Base-by-base conservation (phyloP, 305 asterid genomes). In the Caryopteris hybrid region DNA sequence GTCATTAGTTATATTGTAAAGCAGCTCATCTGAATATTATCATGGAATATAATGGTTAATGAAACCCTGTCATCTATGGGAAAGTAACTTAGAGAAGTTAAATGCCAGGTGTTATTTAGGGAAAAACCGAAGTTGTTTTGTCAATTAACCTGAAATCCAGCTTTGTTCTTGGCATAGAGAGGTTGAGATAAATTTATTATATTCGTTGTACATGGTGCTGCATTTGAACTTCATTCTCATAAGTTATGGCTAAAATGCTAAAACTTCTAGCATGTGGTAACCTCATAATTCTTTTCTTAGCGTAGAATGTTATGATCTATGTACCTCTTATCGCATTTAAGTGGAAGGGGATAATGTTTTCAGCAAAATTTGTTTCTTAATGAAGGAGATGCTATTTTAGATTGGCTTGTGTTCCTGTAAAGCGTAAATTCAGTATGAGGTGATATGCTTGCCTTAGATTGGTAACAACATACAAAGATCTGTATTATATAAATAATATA, bases 401-500 rank as follows among this genome's bases (percentile, higher is more conserved):
- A 10, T 0, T 50, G 31, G 48, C 31, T 53, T 25, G 8, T 56
- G 18, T 39, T 61, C 36, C 14, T 56, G 46, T 48, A 43, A 14
- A 14, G 45, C 17, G n/a, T n/a, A n/a, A n/a, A n/a, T 10, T 36
- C 43, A 55, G 45, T 46, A 47, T 46, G 27, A 46, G 64, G 48
- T 34, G 25, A 46, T 34, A 16, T 56, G 33, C 14, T 64, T 72
- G 45, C 66, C 61, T 64, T 31, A 6, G 67, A 57, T 21, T 62
- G 59, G 45, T 71, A 21, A 39, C 10, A 45, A 48, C 18, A 33
- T 46, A 45, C 46, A 56, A 33, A 14, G 12, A 9, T 57, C 22
- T 11, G 4, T 60, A 43, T n/a, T 50, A 23, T 42, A 45, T 45
- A 3, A 8, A 34, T 56, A 34, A 11, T 38, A 16, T 57, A 33